Evolutionary conservation across 2,329 filamentous ascomycete genomes (phyloP).

Genomic region (Aquanectria penicillioides): DNA sequence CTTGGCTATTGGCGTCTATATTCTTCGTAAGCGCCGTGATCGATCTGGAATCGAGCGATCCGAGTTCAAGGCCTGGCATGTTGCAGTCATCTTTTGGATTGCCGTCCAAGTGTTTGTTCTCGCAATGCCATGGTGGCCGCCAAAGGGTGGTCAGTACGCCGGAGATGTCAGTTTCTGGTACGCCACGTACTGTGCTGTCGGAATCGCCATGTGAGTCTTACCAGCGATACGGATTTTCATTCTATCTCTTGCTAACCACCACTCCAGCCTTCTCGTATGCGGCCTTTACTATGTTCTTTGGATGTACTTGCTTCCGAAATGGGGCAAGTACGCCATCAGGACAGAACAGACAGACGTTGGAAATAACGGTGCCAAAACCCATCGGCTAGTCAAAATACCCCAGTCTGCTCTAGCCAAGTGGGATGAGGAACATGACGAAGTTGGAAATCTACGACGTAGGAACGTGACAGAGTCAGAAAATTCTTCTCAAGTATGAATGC

Average conservation of each 20-base stretch:
- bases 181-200: slow-evolving; percentile 73
- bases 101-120: slow-evolving; percentile 69
- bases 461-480: neutral
- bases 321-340: slow-evolving; percentile 62
- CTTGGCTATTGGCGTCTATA: slow-evolving; percentile 65
- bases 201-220: slow-evolving; percentile 69
- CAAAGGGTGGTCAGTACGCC: slow-evolving; percentile 64
- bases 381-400: slow-evolving; percentile 64
- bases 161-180: slow-evolving; percentile 81
- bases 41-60: slow-evolving; percentile 58
- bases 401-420: slow-evolving; percentile 59
- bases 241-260: neutral
- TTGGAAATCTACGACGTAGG: slow-evolving; percentile 37
- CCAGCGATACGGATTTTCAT: too few species aligned
- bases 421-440: slow-evolving; percentile 67
- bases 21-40: slow-evolving; percentile 66
- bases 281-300: slow-evolving; percentile 68
- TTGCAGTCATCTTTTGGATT: slow-evolving; percentile 68
- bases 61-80: slow-evolving; percentile 68
- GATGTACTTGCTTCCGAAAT: slow-evolving; percentile 65
- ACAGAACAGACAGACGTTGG: slow-evolving; percentile 61
- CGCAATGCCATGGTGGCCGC: slow-evolving; percentile 78
- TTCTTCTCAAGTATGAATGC: neutral
- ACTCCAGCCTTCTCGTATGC: slow-evolving; percentile 61
- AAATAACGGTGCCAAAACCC: slow-evolving; percentile 50